A percentile compares a stretch with the other conserved stretches of the same genome.
These are phyloP conservation scores for Dissophora globulifera DNA, from an alignment of 192 early-diverging fungal species.

Conservation along the genomic window DNA sequence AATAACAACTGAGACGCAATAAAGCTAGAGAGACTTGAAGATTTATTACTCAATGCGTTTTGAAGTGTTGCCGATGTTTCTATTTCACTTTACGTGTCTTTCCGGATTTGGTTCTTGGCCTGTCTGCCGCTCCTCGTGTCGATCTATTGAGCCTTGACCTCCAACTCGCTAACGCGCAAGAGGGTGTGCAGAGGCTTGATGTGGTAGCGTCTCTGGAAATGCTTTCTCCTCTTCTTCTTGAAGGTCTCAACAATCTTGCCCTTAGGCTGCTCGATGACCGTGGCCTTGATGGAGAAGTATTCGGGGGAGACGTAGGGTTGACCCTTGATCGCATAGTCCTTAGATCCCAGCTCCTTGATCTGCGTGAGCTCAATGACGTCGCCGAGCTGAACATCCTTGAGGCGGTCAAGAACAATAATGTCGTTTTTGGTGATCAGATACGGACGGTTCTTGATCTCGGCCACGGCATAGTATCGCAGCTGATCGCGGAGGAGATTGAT, in stretches of 20 bases:
- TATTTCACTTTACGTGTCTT: background rate
- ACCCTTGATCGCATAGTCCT: constrained; percentile 87
- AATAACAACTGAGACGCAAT: too few species aligned
- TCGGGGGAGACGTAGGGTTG: constrained; percentile 82
- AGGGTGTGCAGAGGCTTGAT: constrained; percentile 81
- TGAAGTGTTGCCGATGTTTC: too few species aligned
- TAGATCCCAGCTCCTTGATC: constrained; percentile 86
- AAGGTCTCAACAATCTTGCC: constrained; percentile 75
- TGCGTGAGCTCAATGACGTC: constrained; percentile 89
- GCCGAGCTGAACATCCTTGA: constrained; percentile 87
- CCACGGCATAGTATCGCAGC: constrained; percentile 84
- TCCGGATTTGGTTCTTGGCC: background rate
- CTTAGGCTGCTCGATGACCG: constrained; percentile 90
- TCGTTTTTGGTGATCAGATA: constrained; percentile 92
- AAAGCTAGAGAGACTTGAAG: too few species aligned
- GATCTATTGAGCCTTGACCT: constrained; percentile 62
- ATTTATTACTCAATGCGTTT: too few species aligned
- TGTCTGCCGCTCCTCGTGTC: background rate
- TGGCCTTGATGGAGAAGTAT: constrained; percentile 82
- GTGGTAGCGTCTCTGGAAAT: constrained; percentile 71
- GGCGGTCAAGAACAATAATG: constrained; percentile 82
- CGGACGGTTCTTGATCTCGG: constrained; percentile 88
- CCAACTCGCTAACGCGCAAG: constrained; percentile 76
- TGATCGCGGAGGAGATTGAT: constrained; percentile 67
- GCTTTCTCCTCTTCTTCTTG: constrained; percentile 86